Conservation (phyloP, 805 yeast species). For the Barnettozyma californica region DNA sequence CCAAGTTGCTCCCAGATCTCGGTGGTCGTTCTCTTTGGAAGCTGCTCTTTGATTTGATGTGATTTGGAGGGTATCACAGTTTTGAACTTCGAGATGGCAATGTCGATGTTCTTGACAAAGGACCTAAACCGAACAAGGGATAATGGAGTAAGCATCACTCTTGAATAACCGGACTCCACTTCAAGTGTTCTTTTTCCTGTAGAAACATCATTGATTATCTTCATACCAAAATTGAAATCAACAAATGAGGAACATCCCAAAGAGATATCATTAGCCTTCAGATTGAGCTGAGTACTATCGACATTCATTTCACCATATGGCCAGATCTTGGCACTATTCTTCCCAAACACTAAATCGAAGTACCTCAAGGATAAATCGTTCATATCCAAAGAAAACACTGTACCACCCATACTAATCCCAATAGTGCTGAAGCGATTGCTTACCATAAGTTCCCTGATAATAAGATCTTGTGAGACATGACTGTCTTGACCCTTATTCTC, state of each 20-base stretch:
- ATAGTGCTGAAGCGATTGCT: background rate
- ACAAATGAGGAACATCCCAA: slow-evolving; percentile 36
- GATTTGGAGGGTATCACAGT: background rate
- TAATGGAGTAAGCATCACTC: slow-evolving; percentile 53
- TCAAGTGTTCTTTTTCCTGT: slow-evolving; percentile 40
- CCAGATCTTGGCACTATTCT: background rate
- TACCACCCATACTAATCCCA: slow-evolving; percentile 1
- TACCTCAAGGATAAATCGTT: slow-evolving; percentile 9
- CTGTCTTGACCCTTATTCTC: background rate
- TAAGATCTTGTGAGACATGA: background rate
- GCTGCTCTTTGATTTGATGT: background rate
- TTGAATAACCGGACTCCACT: slow-evolving; percentile 51
- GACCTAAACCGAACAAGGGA: slow-evolving; percentile 32
- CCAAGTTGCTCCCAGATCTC: slow-evolving; percentile 8
- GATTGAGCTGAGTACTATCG: slow-evolving; percentile 25
- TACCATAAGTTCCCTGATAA: background rate
- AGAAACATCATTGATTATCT: slow-evolving; percentile 36
- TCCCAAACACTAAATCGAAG: slow-evolving; percentile 9
- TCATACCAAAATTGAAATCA: slow-evolving; percentile 42
- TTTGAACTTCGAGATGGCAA: background rate
- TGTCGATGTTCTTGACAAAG: slow-evolving; percentile 9
- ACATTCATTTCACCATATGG: slow-evolving; percentile 21
- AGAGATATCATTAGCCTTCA: slow-evolving; percentile 29
- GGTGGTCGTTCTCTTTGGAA: background rate
- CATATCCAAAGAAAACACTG: slow-evolving; percentile 7